phyloP scores from a whole-genome alignment of 192 early-diverging fungal genomes.

The Mortierella hygrophila region DNA sequence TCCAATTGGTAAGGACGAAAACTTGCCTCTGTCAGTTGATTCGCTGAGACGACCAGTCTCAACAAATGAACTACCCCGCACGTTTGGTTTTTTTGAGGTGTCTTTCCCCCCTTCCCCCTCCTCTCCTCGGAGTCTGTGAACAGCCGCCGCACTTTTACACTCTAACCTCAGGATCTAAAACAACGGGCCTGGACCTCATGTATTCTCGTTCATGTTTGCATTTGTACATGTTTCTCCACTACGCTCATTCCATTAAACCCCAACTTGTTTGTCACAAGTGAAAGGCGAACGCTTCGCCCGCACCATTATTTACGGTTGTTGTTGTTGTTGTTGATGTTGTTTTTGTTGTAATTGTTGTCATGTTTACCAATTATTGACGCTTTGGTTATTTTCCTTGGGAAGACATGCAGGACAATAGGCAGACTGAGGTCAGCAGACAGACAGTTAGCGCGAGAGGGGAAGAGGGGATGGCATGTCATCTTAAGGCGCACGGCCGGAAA shows the following conservation, averaged over 20 bases:
- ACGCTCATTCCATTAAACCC: background rate
- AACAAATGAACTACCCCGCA: slow-evolving; percentile 1
- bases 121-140: background rate
- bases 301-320: background rate
- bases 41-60: background rate
- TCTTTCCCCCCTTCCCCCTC: background rate
- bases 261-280: background rate
- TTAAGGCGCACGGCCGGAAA: background rate
- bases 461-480: background rate
- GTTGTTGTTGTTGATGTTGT: background rate
- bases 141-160: background rate
- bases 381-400: background rate
- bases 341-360: background rate
- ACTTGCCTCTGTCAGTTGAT: background rate
- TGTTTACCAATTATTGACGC: background rate
- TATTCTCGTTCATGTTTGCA: background rate
- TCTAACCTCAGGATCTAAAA: background rate
- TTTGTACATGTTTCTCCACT: background rate
- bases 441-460: background rate
- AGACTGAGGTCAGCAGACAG: background rate
- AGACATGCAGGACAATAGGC: background rate
- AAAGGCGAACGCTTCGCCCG: background rate
- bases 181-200: background rate
- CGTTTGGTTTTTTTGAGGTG: background rate
- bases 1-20: background rate